Base-by-base conservation (phyloP, 257 asterid genomes). In the Solanum etuberosum region DNA sequence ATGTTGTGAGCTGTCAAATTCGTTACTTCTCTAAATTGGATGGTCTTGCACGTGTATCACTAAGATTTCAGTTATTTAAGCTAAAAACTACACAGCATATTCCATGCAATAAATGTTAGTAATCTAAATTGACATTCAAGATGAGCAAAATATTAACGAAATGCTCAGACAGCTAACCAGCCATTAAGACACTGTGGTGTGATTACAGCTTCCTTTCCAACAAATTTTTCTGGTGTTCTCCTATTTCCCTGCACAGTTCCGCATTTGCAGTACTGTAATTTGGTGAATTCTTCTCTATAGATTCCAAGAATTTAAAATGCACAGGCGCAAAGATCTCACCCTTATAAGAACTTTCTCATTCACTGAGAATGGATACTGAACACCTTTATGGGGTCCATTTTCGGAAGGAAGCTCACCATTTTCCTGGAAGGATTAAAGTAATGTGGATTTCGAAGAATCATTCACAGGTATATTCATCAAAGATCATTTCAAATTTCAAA, bases 121-220 rank as follows among this genome's bases (percentile, higher is more conserved):
- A 35, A 76, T 38, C 83, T 0, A 77, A 77, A 42, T 77, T 42
- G 18, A 46, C 16, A 76, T 84, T 74, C 32, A 65, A 40, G 43
- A 71, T 42, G 51, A 27, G 72, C 9, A 83, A 9, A 71, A 70
- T 43, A 43, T 43, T 27, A 57, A 85, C 57, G 54, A 61, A 57
- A 68, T 46, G 46, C 88, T 88, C 63, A 85, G 71, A 83, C 37
- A 88, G 92, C 99, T 90, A 86, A 97, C 99, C 99, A 97, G 93
- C 99, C 99, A 92, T 97, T 97, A 57, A 94, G 97, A 90, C 98
- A 93, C 88, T 93, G 98, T 78, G 98, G 92, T 9, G 98, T 95
- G 87, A 95, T 93, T 88, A 94, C 91, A 82, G 98, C 98, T 92
- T 95, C 99, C 92, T 95, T 97, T 87, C 98, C 99, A 42, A 97